Evolutionary conservation across 352 stramenopile species (phyloP), one percentile per base, ranked within the genome.

Genomic region (Phytophthora pinifolia): DNA sequence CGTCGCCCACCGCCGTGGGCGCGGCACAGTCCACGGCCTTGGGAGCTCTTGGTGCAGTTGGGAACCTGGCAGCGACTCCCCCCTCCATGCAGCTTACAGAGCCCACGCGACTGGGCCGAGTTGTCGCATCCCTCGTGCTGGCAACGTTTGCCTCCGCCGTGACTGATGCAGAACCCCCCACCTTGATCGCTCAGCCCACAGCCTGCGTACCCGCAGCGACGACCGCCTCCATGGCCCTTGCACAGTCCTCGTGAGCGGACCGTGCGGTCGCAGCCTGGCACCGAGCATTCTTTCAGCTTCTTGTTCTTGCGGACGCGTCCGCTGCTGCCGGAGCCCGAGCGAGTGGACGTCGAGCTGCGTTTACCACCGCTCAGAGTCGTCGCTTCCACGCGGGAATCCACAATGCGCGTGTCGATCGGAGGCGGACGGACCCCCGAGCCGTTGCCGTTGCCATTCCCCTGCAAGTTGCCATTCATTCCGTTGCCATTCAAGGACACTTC

Each of bases 41-140:
- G 87, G 13, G 83, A 92, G 48, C 86, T 93, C 72, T 95, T 96
- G 18, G 77, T 87, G 52, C 84, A 94, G 46, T 88, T 88, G 6
- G 74, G 72, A 44, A 92, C 66, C 5, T 79, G 89, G 64, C 84
- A 94, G 9, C 82, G 82, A 33, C 76, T 89, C 36, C 84, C 82
- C 37, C 82, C 82, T 32, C 84, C 84, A 42, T 94, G 84, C 18
- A 90, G 67, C 44, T 92, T 94, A 55, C 84, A 94, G 15, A 92
- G 38, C 0, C 82, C 84, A 43, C 81, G 76, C n/a, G 82, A 92
- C 63, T 92, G 82, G 22, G 83, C 81, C 36, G 77, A 91, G 62
- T 94, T 94, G 22, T 88, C 79, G 53, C 84, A 94, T 14, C 75
- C 73, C 0, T 88, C 72, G 36, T 76, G 67, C 42, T 86, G 72